Conservation (phyloP, 352 stramenopile genomes). For the Phytopythium delawarense region DNA sequence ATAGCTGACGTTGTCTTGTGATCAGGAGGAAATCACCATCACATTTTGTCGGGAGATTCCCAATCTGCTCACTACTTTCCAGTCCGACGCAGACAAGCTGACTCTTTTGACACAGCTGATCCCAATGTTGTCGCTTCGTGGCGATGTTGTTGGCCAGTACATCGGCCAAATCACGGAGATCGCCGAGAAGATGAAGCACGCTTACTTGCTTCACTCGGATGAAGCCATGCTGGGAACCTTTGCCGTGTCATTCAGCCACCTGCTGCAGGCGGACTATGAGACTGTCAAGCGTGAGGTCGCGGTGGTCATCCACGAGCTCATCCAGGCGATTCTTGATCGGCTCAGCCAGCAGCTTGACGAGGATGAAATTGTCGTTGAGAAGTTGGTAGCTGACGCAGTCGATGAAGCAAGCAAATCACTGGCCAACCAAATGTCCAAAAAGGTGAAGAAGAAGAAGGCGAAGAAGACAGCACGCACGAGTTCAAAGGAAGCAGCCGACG, state of each 20-base stretch:
- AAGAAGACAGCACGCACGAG: slow-evolving; percentile 7
- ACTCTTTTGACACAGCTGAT: slow-evolving; percentile 72
- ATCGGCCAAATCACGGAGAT: slow-evolving; percentile 61
- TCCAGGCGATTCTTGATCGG: slow-evolving; percentile 68
- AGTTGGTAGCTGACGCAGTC: slow-evolving; percentile 8
- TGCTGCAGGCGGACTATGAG: slow-evolving; percentile 68
- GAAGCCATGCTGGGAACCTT: slow-evolving; percentile 68
- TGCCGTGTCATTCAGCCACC: slow-evolving; percentile 58
- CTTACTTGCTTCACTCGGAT: slow-evolving; percentile 62
- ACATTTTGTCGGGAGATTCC: slow-evolving; percentile 82
- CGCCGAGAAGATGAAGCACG: slow-evolving; percentile 73
- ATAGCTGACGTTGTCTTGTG: not conserved
- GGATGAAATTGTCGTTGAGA: slow-evolving; percentile 38
- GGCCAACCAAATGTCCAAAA: slow-evolving; percentile 17
- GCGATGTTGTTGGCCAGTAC: slow-evolving; percentile 66
- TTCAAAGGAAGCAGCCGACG: slow-evolving; percentile 52
- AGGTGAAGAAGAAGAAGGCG: slow-evolving; percentile 23
- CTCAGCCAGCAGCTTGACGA: slow-evolving; percentile 42
- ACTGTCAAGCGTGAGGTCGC: slow-evolving; percentile 78
- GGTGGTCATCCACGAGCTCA: slow-evolving; percentile 65
- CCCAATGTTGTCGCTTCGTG: slow-evolving; percentile 56
- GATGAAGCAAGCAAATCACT: slow-evolving; percentile 14
- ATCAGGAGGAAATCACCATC: slow-evolving; percentile 72
- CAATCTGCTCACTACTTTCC: slow-evolving; percentile 64
- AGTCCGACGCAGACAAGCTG: slow-evolving; percentile 79